Evolutionary conservation across 176 grass and related monocot species (phyloP).

Genomic region (Avena sativa): DNA sequence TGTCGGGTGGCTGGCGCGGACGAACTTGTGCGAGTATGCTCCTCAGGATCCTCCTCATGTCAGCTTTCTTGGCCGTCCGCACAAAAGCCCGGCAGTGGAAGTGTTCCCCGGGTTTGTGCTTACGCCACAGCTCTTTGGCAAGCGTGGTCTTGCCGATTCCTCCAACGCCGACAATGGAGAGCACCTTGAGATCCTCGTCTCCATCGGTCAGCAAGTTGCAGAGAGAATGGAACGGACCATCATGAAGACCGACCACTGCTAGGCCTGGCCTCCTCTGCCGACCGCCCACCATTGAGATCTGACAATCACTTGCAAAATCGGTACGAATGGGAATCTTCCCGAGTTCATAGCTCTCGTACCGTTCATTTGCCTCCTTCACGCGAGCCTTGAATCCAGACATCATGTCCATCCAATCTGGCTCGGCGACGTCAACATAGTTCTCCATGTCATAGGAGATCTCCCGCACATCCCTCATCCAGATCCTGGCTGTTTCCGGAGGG

Average conservation of each 20-base stretch:
- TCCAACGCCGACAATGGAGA: not conserved
- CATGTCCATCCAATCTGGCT: not conserved
- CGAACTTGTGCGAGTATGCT: not conserved
- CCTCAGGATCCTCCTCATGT: not conserved
- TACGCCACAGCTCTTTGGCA: not conserved
- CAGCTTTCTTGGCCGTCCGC: not conserved
- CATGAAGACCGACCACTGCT: not conserved
- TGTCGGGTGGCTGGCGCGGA: not conserved
- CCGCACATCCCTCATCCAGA: conserved; percentile 15
- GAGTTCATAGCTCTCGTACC: not conserved
- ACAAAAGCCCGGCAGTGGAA: not conserved
- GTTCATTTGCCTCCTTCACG: not conserved
- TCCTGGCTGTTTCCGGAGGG: not conserved
- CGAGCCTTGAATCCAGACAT: not conserved
- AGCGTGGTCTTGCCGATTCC: not conserved
- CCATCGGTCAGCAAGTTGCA: not conserved
- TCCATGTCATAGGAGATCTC: conserved; percentile 22
- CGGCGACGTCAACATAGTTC: not conserved
- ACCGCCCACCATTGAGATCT: too few relatives aligned
- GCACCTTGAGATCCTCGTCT: not conserved
- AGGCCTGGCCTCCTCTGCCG: too few relatives aligned
- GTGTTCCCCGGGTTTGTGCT: too few relatives aligned
- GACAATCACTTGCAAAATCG: too few relatives aligned
- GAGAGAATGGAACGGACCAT: not conserved
- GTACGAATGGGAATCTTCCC: not conserved